Conservation (phyloP, 202 grass and related monocot species). For the Panicum hallii region DNA sequence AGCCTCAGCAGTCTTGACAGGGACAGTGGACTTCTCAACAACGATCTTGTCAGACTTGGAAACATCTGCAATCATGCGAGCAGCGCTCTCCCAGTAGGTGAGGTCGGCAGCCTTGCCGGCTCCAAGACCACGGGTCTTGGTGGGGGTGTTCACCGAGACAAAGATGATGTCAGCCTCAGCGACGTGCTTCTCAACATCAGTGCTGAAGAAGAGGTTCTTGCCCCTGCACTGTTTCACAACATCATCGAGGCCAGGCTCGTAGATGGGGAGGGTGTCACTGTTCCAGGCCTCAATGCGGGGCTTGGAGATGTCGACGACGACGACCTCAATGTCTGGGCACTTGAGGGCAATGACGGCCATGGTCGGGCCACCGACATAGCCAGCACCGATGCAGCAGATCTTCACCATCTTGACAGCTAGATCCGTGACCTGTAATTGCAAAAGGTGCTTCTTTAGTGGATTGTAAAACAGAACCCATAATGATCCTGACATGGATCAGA, state of each 20-base stretch:
- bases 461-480: background rate
- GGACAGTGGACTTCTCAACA: constrained; percentile 90
- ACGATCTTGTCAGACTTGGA: constrained; percentile 92
- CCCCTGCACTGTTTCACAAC: constrained; percentile 75
- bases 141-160: constrained; percentile 85
- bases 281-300: constrained; percentile 85
- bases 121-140: constrained; percentile 84
- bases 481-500: background rate
- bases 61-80: constrained; percentile 85
- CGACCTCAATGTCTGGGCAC: constrained; percentile 79
- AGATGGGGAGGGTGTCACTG: constrained; percentile 81
- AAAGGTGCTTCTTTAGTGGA: constrained; percentile 13
- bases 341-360: constrained; percentile 94
- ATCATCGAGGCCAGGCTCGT: constrained; percentile 81
- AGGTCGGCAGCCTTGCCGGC: constrained; percentile 90
- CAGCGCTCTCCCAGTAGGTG: constrained; percentile 93
- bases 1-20: constrained; percentile 84
- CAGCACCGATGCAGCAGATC: constrained; percentile 93
- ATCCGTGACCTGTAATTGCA: constrained; percentile 20
- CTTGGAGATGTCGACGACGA: constrained; percentile 67
- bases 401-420: constrained; percentile 76
- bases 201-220: constrained; percentile 88
- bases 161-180: constrained; percentile 86
- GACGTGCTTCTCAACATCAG: constrained; percentile 72
- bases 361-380: constrained; percentile 85